Evolutionary conservation across 2,329 filamentous ascomycete genomes (phyloP), one percentile per base, ranked within the genome.

Genomic region (Beauveria scarabaeidicola): DNA sequence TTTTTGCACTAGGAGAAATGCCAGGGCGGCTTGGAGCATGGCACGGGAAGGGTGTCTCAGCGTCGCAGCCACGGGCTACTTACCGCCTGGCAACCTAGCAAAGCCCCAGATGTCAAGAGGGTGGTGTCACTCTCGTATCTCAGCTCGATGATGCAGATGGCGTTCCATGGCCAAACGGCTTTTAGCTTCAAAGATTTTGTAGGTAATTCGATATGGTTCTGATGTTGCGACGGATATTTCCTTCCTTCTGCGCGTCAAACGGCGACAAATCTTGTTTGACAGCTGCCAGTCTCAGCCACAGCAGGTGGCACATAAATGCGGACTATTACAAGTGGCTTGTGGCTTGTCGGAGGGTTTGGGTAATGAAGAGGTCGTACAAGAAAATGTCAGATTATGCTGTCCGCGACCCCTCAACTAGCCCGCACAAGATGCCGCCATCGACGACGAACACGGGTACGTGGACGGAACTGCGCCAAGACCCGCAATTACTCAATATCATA

Each of bases 201-300:
- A 21, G 36, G 15, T 43, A 32, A 15, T 17, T 13, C 15, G 8
- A 36, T 27, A 21, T 17, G 7, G 32, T 40, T 32, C 40, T 47
- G 29, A 36, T 55, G 41, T 41, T 10, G 17, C 17, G 8, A 48
- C 23, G 25, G 25, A 21, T 36, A 17, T 23, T 56, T 56, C 5
- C 21, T 25, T 11, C 27, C 43, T 29, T 48, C 48, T 56, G 53
- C 21, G 44, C 44, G 2, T 10, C 8, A 11, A 41, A 17, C 13
- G 17, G 41, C 13, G 13, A 27, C n/a, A 4, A 23, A 13, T 7
- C 6, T 40, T 6, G 46, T 17, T 17, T 51, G 55, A 58, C 55
- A 58, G 36, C 46, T 58, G 55, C 36, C 17, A 23, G 53, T 36
- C 44, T 56, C 44, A 56, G 53, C 53, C 53, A 56, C 53, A 56